Evolutionary conservation across 352 stramenopile genomes (phyloP).

Genomic region (Plasmopara muralis): DNA sequence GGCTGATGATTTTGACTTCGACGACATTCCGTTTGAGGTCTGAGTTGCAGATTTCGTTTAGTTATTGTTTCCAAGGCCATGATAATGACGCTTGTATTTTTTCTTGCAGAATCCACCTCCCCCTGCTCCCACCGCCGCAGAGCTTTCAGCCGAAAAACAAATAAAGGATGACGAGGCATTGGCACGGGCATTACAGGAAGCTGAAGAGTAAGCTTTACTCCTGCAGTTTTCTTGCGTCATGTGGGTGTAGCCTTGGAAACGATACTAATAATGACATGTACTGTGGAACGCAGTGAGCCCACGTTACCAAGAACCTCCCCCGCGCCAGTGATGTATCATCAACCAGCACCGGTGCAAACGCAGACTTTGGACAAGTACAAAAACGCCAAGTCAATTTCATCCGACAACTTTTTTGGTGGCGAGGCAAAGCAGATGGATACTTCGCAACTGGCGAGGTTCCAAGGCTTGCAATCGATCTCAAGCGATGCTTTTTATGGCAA

Average conservation of each 20-base stretch:
- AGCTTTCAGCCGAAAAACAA: constrained; percentile 55
- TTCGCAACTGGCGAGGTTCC: constrained; percentile 64
- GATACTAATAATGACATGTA: background rate
- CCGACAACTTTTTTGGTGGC: constrained; percentile 84
- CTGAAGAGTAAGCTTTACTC: constrained; percentile 51
- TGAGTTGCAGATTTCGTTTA: background rate
- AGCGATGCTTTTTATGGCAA: constrained; percentile 83
- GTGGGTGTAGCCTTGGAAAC: background rate
- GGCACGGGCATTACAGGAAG: constrained; percentile 69
- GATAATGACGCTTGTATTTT: too few species aligned
- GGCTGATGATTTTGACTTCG: constrained; percentile 79
- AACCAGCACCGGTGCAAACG: constrained; percentile 19
- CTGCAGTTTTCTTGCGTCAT: background rate
- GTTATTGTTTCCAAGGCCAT: background rate
- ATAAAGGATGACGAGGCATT: constrained; percentile 84
- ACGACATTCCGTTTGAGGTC: constrained; percentile 84
- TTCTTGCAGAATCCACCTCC: constrained; percentile 56
- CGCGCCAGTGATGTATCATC: constrained; percentile 15
- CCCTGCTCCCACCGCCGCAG: constrained; percentile 24
- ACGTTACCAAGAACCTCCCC: constrained; percentile 4
- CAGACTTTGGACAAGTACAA: constrained; percentile 89
- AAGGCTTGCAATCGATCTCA: constrained; percentile 79
- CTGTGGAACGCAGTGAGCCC: constrained; percentile 23
- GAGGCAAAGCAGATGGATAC: constrained; percentile 52
- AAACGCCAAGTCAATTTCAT: constrained; percentile 89